Percentiles rank a stretch among this genome's conserved stretches.
Evolutionary conservation across 139 green algal species (phyloP).

Genomic region (Klebsormidium nitens): DNA sequence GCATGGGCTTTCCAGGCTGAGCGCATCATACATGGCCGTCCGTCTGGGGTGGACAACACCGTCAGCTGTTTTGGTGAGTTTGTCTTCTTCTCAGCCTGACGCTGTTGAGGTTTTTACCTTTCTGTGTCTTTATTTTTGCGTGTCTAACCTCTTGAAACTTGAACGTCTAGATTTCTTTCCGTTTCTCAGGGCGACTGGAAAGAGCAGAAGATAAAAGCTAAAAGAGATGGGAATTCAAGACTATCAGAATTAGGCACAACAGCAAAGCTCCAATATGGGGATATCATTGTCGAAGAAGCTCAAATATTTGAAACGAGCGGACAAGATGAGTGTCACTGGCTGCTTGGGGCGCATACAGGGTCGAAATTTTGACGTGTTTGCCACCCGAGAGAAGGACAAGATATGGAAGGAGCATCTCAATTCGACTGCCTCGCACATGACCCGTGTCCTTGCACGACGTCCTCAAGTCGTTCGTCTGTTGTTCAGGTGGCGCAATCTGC

Average conservation of each 20-base stretch:
- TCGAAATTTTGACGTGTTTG: background rate
- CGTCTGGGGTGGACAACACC: constrained; percentile 39
- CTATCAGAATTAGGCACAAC: no score
- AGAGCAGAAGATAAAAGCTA: no score
- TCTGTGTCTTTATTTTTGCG: background rate
- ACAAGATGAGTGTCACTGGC: no score
- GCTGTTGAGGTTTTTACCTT: background rate
- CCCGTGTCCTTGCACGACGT: background rate
- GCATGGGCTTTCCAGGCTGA: constrained; percentile 35
- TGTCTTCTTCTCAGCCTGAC: background rate
- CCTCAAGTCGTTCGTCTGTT: background rate
- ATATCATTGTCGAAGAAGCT: no score
- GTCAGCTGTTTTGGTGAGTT: constrained; percentile 32
- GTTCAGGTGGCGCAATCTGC: constrained; percentile 12
- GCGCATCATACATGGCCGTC: constrained; percentile 27
- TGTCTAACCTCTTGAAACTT: background rate
- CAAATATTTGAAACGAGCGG: no score
- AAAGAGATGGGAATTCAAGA: no score
- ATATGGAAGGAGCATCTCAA: no score
- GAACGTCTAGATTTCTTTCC: background rate
- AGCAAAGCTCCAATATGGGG: no score
- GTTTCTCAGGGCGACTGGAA: background rate
- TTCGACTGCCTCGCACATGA: no score
- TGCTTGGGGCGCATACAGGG: no score
- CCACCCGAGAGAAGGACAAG: constrained; percentile 1